phyloP scores from a whole-genome alignment of 106 monocot species.

The Apostasia shenzhenica region DNA sequence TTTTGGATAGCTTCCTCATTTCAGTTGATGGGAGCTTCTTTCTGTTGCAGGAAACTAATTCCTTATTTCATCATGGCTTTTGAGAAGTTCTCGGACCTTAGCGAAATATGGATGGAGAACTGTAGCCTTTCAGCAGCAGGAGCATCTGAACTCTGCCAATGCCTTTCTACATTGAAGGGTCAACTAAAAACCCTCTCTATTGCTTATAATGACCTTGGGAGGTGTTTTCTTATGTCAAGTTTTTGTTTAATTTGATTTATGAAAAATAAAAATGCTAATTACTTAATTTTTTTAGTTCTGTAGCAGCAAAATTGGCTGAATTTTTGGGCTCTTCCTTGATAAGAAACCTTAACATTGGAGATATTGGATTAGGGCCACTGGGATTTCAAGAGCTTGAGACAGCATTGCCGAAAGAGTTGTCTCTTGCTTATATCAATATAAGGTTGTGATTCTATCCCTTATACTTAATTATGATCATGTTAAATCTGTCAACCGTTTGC shows the following conservation, averaged over 20 bases:
- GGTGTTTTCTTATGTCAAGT: slow-evolving; percentile 20
- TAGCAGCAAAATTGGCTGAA: slow-evolving; percentile 50
- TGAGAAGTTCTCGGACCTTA: slow-evolving; percentile 25
- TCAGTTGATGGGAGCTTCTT: background rate
- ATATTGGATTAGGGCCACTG: slow-evolving; percentile 56
- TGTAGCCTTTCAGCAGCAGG: slow-evolving; percentile 59
- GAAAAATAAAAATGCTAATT: background rate
- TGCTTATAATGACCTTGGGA: slow-evolving; percentile 80
- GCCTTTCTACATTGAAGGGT: slow-evolving; percentile 24
- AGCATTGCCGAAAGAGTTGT: slow-evolving; percentile 29
- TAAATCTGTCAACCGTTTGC: background rate
- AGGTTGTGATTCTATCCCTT: slow-evolving; percentile 33
- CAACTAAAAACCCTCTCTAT: slow-evolving; percentile 62
- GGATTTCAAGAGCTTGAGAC: slow-evolving; percentile 72
- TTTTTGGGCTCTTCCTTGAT: slow-evolving; percentile 43
- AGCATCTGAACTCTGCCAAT: slow-evolving; percentile 42
- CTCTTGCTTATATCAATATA: slow-evolving; percentile 58
- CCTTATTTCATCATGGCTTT: slow-evolving; percentile 56
- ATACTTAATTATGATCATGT: background rate
- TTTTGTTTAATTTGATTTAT: background rate
- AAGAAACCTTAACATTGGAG: slow-evolving; percentile 74
- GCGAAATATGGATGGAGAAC: slow-evolving; percentile 62
- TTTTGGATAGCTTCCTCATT: background rate
- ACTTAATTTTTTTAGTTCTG: slow-evolving; percentile 40
- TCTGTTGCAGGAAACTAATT: slow-evolving; percentile 52